A percentile compares a stretch with the other conserved stretches of the same genome.
These are phyloP conservation scores for Zygotorulaspora sp. DNA, from an alignment of 805 yeast genomes.

Conservation along the genomic window DNA sequence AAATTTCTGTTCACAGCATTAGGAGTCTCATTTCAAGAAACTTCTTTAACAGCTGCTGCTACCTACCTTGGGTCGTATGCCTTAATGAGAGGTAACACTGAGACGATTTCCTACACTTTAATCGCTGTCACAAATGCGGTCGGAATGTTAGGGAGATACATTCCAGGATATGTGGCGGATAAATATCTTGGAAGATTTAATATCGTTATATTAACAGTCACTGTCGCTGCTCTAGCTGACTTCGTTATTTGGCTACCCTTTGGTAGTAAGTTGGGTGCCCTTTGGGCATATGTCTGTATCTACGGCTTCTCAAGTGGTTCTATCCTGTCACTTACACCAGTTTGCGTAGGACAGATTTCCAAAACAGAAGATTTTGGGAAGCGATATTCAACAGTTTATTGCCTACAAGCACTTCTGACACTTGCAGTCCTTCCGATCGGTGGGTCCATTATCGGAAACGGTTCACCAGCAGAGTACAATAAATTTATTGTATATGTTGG, in stretches of 20 bases:
- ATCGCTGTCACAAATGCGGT: conserved; percentile 45
- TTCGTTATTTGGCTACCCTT: conserved; percentile 43
- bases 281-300: conserved; percentile 44
- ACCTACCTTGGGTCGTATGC: conserved; percentile 54
- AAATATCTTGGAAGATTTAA: conserved; percentile 48
- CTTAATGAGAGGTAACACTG: conserved; percentile 43
- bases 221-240: conserved; percentile 35
- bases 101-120: conserved; percentile 42
- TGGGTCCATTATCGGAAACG: conserved; percentile 43
- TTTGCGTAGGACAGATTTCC: conserved; percentile 56
- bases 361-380: conserved; percentile 51
- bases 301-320: conserved; percentile 58
- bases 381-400: conserved; percentile 54
- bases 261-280: conserved; percentile 35
- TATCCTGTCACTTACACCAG: conserved; percentile 53
- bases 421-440: conserved; percentile 48
- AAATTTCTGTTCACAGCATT: conserved; percentile 42
- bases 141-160: conserved; percentile 44
- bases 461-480: conserved; percentile 35
- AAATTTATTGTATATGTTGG: conserved; percentile 45
- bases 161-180: conserved; percentile 46
- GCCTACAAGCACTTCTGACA: conserved; percentile 49
- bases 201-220: conserved; percentile 40
- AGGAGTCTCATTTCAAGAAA: conserved; percentile 45
- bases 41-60: conserved; percentile 43